A percentile compares a stretch with the other conserved stretches of the same genome.
Evolutionary conservation across 2,329 filamentous ascomycete genomes (phyloP).

Genomic region (Monosporascus sp.): DNA sequence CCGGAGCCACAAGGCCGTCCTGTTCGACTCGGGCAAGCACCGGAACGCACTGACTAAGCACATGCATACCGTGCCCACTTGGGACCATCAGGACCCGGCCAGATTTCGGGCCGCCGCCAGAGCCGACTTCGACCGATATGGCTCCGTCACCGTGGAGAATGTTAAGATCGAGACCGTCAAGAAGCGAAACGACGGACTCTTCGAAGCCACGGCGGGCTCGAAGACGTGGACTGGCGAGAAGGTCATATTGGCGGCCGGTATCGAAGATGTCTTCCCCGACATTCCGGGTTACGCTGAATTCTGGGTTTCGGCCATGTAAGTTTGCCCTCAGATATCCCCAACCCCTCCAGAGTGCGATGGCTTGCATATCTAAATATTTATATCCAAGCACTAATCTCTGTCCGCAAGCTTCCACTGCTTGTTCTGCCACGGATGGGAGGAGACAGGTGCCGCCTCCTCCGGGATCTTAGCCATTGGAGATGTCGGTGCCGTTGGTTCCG

Average conservation of each 20-base stretch:
- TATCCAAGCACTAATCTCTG: background rate
- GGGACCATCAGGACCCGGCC: constrained; percentile 13
- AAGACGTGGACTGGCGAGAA: constrained; percentile 6
- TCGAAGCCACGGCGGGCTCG: constrained; percentile 2
- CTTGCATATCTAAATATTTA: background rate
- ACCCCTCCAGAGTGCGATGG: background rate
- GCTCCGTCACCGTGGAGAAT: constrained; percentile 7
- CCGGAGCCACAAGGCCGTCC: constrained; percentile 6
- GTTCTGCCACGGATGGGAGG: background rate
- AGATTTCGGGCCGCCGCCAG: constrained; percentile 12
- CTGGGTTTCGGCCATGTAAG: constrained; percentile 12
- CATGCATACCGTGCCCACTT: constrained; percentile 12
- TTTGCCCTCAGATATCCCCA: background rate
- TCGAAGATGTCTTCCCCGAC: constrained; percentile 10
- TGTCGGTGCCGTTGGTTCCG: too few relatives aligned
- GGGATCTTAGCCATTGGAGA: too few relatives aligned
- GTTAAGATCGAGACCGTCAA: constrained; percentile 4
- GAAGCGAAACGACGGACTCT: constrained; percentile 2
- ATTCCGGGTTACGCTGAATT: constrained; percentile 12
- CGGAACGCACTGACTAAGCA: constrained; percentile 4
- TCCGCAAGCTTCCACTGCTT: constrained; percentile 7
- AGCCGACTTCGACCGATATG: constrained; percentile 8
- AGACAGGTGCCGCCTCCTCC: too few relatives aligned
- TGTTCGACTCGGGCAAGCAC: constrained; percentile 10
- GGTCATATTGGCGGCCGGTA: constrained; percentile 9